These are phyloP conservation scores for Adansonia madagascariensis DNA, from an alignment of 441 rosid genomes.

Conservation along the genomic window DNA sequence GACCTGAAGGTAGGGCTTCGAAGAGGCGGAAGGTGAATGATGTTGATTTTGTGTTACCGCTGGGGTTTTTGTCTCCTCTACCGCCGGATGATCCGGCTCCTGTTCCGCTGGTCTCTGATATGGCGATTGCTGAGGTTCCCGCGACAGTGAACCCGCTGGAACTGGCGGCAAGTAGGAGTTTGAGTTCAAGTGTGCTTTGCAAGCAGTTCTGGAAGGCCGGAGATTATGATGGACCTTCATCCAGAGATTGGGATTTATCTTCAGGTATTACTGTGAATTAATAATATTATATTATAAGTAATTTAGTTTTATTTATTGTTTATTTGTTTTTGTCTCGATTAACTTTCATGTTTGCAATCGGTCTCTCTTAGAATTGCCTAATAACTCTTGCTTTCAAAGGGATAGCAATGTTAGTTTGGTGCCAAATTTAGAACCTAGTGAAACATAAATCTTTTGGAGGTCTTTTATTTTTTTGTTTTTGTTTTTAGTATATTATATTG, in stretches of 20 bases:
- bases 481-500: not conserved
- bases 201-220: constrained; percentile 97
- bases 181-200: constrained; percentile 31
- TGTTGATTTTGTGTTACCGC: constrained; percentile 39
- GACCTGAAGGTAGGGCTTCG: constrained; percentile 26
- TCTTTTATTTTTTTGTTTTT: not conserved
- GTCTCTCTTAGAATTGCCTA: too few species aligned
- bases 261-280: constrained; percentile 45
- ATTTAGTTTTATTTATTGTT: not conserved
- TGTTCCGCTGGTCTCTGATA: not conserved
- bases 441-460: not conserved
- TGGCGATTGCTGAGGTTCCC: not conserved
- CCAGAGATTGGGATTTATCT: constrained; percentile 55
- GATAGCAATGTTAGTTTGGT: not conserved
- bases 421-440: not conserved
- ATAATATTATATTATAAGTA: not conserved
- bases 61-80: constrained; percentile 46
- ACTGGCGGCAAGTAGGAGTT: not conserved
- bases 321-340: not conserved
- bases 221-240: constrained; percentile 65
- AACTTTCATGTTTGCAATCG: too few species aligned
- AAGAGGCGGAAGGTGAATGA: constrained; percentile 41
- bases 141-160: not conserved
- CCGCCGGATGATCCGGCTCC: constrained; percentile 18
- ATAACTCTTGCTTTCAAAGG: not conserved